A percentile compares a stretch with the other conserved stretches of the same genome.
phyloP scores from a whole-genome alignment of 2,329 filamentous ascomycete species.

The Lizonia empirigonia region DNA sequence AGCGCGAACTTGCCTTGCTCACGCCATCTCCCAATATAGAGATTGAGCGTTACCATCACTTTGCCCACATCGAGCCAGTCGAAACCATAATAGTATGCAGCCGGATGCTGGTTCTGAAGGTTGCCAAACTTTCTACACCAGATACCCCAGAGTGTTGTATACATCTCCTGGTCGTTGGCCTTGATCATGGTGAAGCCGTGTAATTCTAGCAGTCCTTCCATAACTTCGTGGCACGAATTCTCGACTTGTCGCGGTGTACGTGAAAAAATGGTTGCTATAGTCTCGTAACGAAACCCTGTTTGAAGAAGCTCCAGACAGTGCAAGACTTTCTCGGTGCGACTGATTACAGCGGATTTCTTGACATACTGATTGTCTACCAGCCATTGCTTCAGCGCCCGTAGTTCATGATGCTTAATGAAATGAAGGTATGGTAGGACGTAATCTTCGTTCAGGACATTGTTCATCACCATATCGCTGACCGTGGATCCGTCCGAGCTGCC shows the following conservation, averaged over 20 bases:
- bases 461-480: conserved; percentile 29
- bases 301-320: conserved; percentile 36
- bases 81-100: conserved; percentile 32
- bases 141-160: conserved; percentile 29
- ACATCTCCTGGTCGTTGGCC: conserved; percentile 14
- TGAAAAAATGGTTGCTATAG: conserved; percentile 37
- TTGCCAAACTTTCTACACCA: conserved; percentile 20
- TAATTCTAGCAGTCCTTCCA: conserved; percentile 31
- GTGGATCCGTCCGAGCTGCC: conserved; percentile 28
- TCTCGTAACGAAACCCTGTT: conserved; percentile 34
- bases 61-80: conserved; percentile 24
- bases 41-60: conserved; percentile 35
- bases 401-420: conserved; percentile 36
- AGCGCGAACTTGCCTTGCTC: conserved; percentile 33
- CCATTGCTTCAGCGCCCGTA: conserved; percentile 30
- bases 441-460: conserved; percentile 19
- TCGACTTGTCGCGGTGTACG: conserved; percentile 33
- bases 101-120: conserved; percentile 3
- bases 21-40: conserved; percentile 39
- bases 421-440: conserved; percentile 29
- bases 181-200: conserved; percentile 29
- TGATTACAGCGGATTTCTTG: conserved; percentile 23
- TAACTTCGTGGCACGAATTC: conserved; percentile 33
- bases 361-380: conserved; percentile 22
- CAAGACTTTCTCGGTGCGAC: conserved; percentile 36